These are phyloP conservation scores for Poa annua DNA, from an alignment of 176 grass and related monocot species.

Conservation along the genomic window DNA sequence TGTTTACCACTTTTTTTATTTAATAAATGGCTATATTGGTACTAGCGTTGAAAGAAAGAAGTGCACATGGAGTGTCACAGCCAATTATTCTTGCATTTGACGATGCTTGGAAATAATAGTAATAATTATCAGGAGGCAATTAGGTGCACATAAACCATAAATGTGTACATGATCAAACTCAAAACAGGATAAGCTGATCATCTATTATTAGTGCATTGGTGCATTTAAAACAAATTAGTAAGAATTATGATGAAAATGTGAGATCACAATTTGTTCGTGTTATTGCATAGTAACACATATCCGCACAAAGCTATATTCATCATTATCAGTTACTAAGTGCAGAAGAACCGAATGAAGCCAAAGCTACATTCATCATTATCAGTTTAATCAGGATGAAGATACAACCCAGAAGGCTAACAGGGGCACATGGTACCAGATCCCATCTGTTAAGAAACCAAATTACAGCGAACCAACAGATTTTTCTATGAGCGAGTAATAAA, in stretches of 20 bases:
- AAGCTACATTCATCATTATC: not conserved
- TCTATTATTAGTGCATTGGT: not conserved
- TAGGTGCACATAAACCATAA: not conserved
- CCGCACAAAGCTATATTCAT: not conserved
- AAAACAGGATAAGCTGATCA: not conserved
- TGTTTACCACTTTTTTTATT: slow-evolving; percentile 71
- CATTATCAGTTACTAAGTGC: slow-evolving; percentile 6
- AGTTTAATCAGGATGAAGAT: slow-evolving; percentile 5
- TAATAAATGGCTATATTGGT: slow-evolving; percentile 39
- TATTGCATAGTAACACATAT: slow-evolving; percentile 2
- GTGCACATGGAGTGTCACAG: not conserved
- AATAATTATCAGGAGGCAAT: not conserved
- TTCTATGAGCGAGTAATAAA: not conserved
- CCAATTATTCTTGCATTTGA: slow-evolving; percentile 17
- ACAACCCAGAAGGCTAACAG: not conserved
- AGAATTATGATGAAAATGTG: not conserved
- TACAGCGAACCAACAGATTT: not conserved
- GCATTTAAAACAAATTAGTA: slow-evolving; percentile 4
- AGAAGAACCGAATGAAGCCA: slow-evolving; percentile 15
- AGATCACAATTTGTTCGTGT: not conserved
- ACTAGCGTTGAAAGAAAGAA: slow-evolving; percentile 2
- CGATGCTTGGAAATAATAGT: not conserved
- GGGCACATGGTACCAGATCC: not conserved
- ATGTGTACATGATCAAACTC: not conserved
- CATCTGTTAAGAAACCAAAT: not conserved